Evolutionary conservation across 2,329 filamentous ascomycete species (phyloP).

Genomic region (Berkeleyomyces basicola): DNA sequence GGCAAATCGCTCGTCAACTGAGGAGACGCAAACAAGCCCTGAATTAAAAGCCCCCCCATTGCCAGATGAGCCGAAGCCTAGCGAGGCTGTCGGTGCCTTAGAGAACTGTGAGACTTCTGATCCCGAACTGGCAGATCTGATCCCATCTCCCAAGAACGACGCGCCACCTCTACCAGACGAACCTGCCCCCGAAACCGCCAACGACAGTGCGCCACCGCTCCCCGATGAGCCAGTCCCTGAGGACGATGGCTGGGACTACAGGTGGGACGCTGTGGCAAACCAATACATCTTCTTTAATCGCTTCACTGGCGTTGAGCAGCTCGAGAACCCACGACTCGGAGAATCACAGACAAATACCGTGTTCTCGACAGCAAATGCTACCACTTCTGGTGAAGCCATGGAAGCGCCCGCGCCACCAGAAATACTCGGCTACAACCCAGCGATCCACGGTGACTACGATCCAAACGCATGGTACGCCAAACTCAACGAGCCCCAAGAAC

Average conservation of each 20-base stretch:
- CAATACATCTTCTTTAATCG: conserved; percentile 77
- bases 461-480: conserved; percentile 88
- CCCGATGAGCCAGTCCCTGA: conserved; percentile 32
- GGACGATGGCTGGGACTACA: conserved; percentile 63
- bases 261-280: conserved; percentile 54
- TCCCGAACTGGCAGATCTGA: neutral
- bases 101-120: neutral
- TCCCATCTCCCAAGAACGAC: conserved; percentile 9
- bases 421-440: conserved; percentile 66
- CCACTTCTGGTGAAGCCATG: conserved; percentile 14
- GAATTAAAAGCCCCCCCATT: conserved; percentile 3
- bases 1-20: neutral
- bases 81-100: neutral
- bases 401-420: conserved; percentile 15
- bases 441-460: conserved; percentile 92
- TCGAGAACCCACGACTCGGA: conserved; percentile 71
- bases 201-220: conserved; percentile 22
- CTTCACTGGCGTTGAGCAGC: conserved; percentile 58
- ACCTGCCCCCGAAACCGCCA: conserved; percentile 5
- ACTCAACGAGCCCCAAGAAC: conserved; percentile 21
- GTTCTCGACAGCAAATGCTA: conserved; percentile 16
- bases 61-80: conserved; percentile 3
- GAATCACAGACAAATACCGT: conserved; percentile 18
- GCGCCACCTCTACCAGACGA: conserved; percentile 13
- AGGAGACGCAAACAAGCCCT: neutral